These are phyloP conservation scores for Kentomonas sorsogonicus DNA, from an alignment of 208 protist species.

Conservation along the genomic window DNA sequence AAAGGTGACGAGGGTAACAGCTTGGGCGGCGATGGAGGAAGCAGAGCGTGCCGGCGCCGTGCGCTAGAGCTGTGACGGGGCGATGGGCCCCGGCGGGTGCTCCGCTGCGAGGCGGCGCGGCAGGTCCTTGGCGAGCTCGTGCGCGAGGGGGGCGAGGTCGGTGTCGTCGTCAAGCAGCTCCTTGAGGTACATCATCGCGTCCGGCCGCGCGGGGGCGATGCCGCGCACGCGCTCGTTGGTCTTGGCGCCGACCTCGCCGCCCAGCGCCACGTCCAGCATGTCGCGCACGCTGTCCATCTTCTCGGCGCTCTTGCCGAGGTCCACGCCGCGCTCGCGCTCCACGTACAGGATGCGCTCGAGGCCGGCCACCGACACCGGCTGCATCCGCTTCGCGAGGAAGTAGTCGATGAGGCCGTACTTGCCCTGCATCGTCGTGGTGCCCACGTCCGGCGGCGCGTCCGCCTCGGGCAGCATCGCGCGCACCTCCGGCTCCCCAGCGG, in stretches of 20 bases:
- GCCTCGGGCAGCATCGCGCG: too few species aligned
- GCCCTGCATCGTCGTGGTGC: slow-evolving; percentile 47
- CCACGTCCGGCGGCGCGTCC: too few species aligned
- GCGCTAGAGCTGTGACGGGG: slow-evolving; percentile 49
- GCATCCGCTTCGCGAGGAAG: slow-evolving; percentile 67
- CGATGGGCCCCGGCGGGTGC: slow-evolving; percentile 55
- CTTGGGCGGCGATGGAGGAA: too few species aligned
- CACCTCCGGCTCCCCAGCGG: neutral
- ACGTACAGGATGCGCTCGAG: slow-evolving; percentile 79
- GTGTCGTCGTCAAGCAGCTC: slow-evolving; percentile 85
- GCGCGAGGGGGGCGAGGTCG: slow-evolving; percentile 64
- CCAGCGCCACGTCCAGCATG: slow-evolving; percentile 82
- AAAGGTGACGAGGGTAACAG: neutral
- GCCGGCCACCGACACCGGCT: slow-evolving; percentile 76
- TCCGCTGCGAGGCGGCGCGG: slow-evolving; percentile 50
- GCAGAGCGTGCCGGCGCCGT: neutral
- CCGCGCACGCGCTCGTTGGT: slow-evolving; percentile 60
- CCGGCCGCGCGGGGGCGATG: slow-evolving; percentile 53
- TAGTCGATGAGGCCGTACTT: slow-evolving; percentile 86
- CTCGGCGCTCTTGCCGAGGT: slow-evolving; percentile 78
- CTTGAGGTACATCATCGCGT: slow-evolving; percentile 78
- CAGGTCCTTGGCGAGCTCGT: slow-evolving; percentile 61
- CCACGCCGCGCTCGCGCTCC: slow-evolving; percentile 73
- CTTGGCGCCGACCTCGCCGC: slow-evolving; percentile 69
- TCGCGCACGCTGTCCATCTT: slow-evolving; percentile 71